Conservation (phyloP, 23 red algal genomes). For the Gracilaria domingensis region DNA sequence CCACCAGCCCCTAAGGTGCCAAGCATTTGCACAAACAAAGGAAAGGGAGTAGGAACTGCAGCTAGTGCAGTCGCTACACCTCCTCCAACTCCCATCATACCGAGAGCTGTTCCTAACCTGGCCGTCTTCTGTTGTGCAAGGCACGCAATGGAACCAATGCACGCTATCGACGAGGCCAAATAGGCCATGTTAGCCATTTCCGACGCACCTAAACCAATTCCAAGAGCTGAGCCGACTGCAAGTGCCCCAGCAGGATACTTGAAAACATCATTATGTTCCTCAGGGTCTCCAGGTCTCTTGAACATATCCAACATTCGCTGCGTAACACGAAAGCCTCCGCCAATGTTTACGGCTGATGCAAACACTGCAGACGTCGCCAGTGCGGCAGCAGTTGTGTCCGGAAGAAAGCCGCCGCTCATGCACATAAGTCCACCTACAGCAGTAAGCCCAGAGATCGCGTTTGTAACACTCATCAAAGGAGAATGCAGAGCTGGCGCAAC, state of each 20-base stretch:
- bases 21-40: constrained; percentile 57
- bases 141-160: constrained; percentile 73
- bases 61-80: constrained; percentile 71
- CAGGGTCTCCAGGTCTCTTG: constrained; percentile 69
- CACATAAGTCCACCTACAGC: constrained; percentile 71
- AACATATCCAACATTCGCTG: constrained; percentile 89
- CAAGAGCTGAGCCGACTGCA: constrained; percentile 55
- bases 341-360: constrained; percentile 81
- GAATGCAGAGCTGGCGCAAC: constrained; percentile 81
- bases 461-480: constrained; percentile 81
- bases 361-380: constrained; percentile 63
- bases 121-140: constrained; percentile 77
- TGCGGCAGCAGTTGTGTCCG: constrained; percentile 45
- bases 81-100: constrained; percentile 67
- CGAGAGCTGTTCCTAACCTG: constrained; percentile 59
- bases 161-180: constrained; percentile 64
- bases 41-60: constrained; percentile 53
- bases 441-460: constrained; percentile 74
- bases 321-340: constrained; percentile 75
- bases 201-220: constrained; percentile 61
- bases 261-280: constrained; percentile 71
- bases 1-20: constrained; percentile 63
- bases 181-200: constrained; percentile 79
- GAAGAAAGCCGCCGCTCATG: constrained; percentile 71
- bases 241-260: constrained; percentile 70